A percentile compares a stretch with the other conserved stretches of the same genome.
Evolutionary conservation across 306 rosid genomes (phyloP).

Genomic region (Vachellia collinsii): DNA sequence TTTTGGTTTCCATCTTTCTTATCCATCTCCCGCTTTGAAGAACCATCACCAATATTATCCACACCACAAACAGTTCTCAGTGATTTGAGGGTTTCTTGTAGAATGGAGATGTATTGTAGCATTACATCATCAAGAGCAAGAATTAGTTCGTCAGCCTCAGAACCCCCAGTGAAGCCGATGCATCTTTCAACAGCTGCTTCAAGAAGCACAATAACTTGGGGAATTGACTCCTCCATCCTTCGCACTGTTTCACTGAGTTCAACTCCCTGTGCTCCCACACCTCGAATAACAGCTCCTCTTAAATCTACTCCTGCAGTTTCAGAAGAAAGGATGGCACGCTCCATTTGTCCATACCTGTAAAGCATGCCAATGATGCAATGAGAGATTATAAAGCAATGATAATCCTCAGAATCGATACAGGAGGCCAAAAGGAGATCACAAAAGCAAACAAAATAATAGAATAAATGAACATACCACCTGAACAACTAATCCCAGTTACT

Average conservation of each 20-base stretch:
- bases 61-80: constrained; percentile 92
- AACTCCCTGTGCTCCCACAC: constrained; percentile 98
- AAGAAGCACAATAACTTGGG: constrained; percentile 89
- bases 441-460: constrained; percentile 9
- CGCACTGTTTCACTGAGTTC: constrained; percentile 99
- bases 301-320: constrained; percentile 95
- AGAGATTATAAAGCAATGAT: constrained; percentile 40
- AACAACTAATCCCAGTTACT: not conserved
- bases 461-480: not conserved
- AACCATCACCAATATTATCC: constrained; percentile 69
- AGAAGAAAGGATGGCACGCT: constrained; percentile 92
- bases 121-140: constrained; percentile 90
- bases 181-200: constrained; percentile 98
- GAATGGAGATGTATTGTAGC: constrained; percentile 82
- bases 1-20: constrained; percentile 76
- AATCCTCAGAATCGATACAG: constrained; percentile 10
- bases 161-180: constrained; percentile 95
- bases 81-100: constrained; percentile 93
- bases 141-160: constrained; percentile 96
- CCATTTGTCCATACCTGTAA: constrained; percentile 96
- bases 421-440: not conserved
- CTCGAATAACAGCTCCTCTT: constrained; percentile 98
- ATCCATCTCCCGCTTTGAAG: constrained; percentile 74
- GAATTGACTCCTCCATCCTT: constrained; percentile 99
- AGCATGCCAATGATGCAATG: constrained; percentile 35